phyloP scores from a whole-genome alignment of 176 grass and related monocot species.

The Oryza australiensis region DNA sequence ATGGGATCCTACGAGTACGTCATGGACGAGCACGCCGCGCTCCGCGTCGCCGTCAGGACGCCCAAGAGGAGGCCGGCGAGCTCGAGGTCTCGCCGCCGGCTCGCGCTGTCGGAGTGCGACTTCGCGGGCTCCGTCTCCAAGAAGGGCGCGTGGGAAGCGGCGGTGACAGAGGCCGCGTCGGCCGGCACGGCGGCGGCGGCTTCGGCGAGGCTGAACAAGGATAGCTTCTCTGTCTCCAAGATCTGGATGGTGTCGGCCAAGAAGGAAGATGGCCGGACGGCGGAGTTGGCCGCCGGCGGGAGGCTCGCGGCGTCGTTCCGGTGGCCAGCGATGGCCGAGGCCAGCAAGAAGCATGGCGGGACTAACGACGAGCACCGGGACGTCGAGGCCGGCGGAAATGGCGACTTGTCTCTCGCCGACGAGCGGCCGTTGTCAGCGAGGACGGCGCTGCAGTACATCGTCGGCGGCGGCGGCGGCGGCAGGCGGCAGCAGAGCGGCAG shows the following conservation, averaged over 20 bases:
- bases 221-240: constrained; percentile 83
- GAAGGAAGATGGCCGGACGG: constrained; percentile 7
- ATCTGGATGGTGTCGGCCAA: constrained; percentile 50
- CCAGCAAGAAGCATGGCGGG: constrained; percentile 21
- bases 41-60: constrained; percentile 65
- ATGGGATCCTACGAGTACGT: constrained; percentile 98
- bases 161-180: constrained; percentile 29
- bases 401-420: constrained; percentile 31
- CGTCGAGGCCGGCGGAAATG: constrained; percentile 31
- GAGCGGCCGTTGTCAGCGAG: constrained; percentile 48
- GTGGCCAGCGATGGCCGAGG: constrained; percentile 43
- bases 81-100: constrained; percentile 43
- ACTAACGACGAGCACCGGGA: constrained; percentile 36
- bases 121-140: constrained; percentile 48
- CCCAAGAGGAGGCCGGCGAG: constrained; percentile 50
- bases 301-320: constrained; percentile 69
- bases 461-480: constrained; percentile 45
- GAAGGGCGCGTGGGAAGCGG: constrained; percentile 57
- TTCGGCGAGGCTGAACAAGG: constrained; percentile 36
- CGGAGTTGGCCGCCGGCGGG: neutral
- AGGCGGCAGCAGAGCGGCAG: constrained; percentile 19
- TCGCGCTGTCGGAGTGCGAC: constrained; percentile 78
- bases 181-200: neutral
- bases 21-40: constrained; percentile 59
- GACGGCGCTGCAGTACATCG: constrained; percentile 53